phyloP scores from a whole-genome alignment of 2,329 filamentous ascomycete genomes.

The Pyricularia sp. region DNA sequence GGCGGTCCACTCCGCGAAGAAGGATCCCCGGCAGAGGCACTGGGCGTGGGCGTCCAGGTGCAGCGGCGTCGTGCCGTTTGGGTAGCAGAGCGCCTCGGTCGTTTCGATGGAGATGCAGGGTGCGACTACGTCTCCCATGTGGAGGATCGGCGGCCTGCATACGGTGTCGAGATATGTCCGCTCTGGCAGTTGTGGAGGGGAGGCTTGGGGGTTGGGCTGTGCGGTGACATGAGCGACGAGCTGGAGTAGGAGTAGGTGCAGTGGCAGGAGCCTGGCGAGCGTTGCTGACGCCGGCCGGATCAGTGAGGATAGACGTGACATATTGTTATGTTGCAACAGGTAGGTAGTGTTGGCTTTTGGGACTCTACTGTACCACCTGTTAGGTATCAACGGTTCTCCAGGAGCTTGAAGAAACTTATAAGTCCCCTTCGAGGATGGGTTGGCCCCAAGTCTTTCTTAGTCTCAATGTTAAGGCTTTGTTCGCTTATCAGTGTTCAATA shows the following conservation, averaged over 20 bases:
- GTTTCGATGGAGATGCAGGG: constrained; percentile 20
- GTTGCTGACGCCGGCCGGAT: neutral
- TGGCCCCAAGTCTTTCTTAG: neutral
- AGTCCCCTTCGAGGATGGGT: neutral
- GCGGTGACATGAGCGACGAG: neutral
- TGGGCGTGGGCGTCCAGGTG: constrained; percentile 17
- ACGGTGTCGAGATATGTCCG: constrained; percentile 12
- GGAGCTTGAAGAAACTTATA: neutral
- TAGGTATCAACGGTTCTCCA: neutral
- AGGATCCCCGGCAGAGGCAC: constrained; percentile 26
- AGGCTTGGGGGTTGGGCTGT: neutral
- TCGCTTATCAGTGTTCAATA: neutral
- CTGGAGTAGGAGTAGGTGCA: neutral
- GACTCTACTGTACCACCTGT: neutral
- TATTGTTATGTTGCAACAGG: neutral
- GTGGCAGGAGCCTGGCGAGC: neutral
- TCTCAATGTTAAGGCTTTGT: neutral
- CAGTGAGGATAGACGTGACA: neutral
- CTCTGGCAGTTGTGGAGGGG: neutral
- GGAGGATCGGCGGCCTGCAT: constrained; percentile 11
- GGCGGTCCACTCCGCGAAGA: constrained; percentile 27
- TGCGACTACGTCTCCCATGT: constrained; percentile 12
- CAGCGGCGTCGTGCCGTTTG: constrained; percentile 18
- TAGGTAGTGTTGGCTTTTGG: neutral
- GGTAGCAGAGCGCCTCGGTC: constrained; percentile 19